Evolutionary conservation across 805 yeast species (phyloP).

Genomic region (Metschnikowia kofuensis): DNA sequence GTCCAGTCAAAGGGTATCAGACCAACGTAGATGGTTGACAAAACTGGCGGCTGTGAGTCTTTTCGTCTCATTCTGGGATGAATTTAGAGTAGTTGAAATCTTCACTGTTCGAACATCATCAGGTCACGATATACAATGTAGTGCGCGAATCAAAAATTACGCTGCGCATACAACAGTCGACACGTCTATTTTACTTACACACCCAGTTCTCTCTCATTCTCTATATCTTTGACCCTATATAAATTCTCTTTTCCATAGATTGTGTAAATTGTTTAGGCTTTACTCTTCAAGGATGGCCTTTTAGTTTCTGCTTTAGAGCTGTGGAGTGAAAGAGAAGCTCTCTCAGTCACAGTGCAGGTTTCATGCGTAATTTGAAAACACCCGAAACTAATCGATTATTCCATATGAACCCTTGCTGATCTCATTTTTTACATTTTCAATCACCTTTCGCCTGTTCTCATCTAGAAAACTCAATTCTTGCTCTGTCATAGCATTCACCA

Average conservation of each 20-base stretch:
- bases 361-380: too few relatives aligned
- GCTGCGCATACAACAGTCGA: too few relatives aligned
- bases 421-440: constrained; percentile 18
- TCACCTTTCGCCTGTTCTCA: constrained; percentile 18
- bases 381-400: constrained; percentile 13
- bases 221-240: too few relatives aligned
- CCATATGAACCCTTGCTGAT: constrained; percentile 25
- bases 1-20: constrained; percentile 73
- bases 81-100: too few relatives aligned
- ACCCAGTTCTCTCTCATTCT: too few relatives aligned
- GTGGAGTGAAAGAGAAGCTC: too few relatives aligned
- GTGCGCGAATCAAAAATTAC: not conserved
- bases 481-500: constrained; percentile 27
- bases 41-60: constrained; percentile 13
- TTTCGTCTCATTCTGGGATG: constrained; percentile 9
- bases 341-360: too few relatives aligned
- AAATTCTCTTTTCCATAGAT: not conserved
- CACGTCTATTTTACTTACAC: not conserved
- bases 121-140: not conserved
- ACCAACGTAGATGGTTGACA: constrained; percentile 56
- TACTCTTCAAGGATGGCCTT: too few relatives aligned
- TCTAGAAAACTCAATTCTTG: constrained; percentile 29
- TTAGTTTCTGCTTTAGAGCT: too few relatives aligned
- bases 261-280: too few relatives aligned
- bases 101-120: too few relatives aligned